phyloP scores from a whole-genome alignment of 2,329 filamentous ascomycete genomes.

The Cyclaneusma minus region DNA sequence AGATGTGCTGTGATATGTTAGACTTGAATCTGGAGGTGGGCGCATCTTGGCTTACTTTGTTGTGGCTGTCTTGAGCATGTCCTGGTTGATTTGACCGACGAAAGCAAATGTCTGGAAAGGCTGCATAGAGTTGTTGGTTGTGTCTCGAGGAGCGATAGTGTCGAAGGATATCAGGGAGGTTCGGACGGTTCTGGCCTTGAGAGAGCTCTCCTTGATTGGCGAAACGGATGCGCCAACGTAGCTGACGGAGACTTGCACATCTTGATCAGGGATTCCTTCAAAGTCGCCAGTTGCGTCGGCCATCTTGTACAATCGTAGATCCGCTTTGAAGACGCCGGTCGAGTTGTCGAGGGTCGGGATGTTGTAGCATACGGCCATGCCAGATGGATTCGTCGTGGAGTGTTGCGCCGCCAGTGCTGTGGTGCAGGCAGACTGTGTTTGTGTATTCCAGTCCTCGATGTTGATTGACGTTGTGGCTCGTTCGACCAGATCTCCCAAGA shows the following conservation, averaged over 20 bases:
- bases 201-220: conserved; percentile 19
- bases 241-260: conserved; percentile 37
- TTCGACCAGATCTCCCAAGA: conserved; percentile 17
- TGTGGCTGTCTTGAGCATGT: conserved; percentile 36
- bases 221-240: conserved; percentile 39
- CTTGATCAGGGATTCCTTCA: conserved; percentile 30
- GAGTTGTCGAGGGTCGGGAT: conserved; percentile 51
- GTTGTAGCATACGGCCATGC: conserved; percentile 73
- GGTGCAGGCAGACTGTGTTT: conserved; percentile 43
- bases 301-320: conserved; percentile 59
- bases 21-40: conserved; percentile 21
- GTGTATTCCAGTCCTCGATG: conserved; percentile 37
- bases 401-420: conserved; percentile 36
- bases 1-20: conserved; percentile 10
- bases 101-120: conserved; percentile 51
- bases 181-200: conserved; percentile 8
- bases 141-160: conserved; percentile 9
- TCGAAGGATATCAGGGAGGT: conserved; percentile 14
- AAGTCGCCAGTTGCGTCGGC: conserved; percentile 39
- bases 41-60: conserved; percentile 48
- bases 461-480: conserved; percentile 21
- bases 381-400: conserved; percentile 54
- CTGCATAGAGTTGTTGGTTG: conserved; percentile 17
- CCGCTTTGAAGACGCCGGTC: conserved; percentile 60
- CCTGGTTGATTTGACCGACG: conserved; percentile 49